phyloP scores from a whole-genome alignment of 495 filamentous ascomycete species.

The Thermochaetoides thermophila region DNA sequence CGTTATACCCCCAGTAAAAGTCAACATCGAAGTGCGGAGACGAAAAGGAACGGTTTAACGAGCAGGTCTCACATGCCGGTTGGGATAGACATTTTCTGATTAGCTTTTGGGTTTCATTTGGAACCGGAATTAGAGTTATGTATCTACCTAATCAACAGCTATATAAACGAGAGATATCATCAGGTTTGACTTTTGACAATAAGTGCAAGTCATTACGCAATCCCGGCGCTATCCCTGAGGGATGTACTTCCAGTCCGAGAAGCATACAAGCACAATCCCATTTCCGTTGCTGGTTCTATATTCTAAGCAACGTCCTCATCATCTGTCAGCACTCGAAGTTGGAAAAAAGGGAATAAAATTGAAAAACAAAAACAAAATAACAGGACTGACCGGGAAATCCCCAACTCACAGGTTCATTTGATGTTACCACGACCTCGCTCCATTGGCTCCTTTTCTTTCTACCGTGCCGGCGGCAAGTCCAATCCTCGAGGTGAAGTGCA shows the following conservation, averaged over 20 bases:
- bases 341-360: neutral
- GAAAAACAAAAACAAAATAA: neutral
- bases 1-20: conserved; percentile 15
- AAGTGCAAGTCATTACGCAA: conserved; percentile 4
- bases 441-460: conserved; percentile 14
- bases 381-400: conserved; percentile 33
- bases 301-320: conserved; percentile 27
- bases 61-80: neutral
- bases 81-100: neutral
- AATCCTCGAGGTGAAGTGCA: conserved; percentile 31
- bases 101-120: neutral
- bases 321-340: neutral
- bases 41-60: conserved; percentile 9
- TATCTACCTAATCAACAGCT: too few relatives aligned
- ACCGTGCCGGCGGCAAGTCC: conserved; percentile 25
- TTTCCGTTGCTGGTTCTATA: conserved; percentile 35
- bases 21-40: conserved; percentile 15
- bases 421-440: conserved; percentile 21
- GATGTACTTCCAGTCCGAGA: conserved; percentile 32
- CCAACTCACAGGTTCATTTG: conserved; percentile 31
- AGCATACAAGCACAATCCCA: conserved; percentile 26
- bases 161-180: too few relatives aligned
- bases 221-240: conserved; percentile 28
- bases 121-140: too few relatives aligned
- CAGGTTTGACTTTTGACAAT: too few relatives aligned